phyloP scores from a whole-genome alignment of 306 rosid species.

The Quercus alba region DNA sequence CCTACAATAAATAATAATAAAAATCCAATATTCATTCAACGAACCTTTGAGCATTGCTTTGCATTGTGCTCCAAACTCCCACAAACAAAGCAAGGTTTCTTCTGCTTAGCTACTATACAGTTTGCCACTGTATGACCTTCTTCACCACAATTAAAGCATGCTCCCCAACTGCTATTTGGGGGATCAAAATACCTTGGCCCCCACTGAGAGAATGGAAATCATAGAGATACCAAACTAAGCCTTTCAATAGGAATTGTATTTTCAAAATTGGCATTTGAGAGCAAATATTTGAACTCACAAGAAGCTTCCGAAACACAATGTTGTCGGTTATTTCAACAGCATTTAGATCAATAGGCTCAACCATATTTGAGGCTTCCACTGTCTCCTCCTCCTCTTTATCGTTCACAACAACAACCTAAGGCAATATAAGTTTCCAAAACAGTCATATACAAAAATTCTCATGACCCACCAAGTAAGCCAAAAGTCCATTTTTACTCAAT shows the following conservation, averaged over 20 bases:
- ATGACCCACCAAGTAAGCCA: no score
- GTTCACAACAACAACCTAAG: conserved; percentile 35
- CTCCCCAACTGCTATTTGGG: no score
- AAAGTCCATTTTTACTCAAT: no score
- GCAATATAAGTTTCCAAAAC: background rate
- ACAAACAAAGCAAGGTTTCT: no score
- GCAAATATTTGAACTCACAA: conserved; percentile 64
- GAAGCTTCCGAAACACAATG: conserved; percentile 75
- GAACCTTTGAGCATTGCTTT: no score
- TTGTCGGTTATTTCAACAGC: conserved; percentile 44
- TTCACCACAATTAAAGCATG: no score
- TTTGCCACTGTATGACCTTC: no score
- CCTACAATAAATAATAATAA: no score
- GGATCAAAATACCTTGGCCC: no score
- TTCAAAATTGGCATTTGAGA: conserved; percentile 32
- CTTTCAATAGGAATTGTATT: conserved; percentile 27
- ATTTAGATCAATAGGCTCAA: background rate
- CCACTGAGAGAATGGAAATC: conserved; percentile 11
- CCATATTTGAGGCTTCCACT: conserved; percentile 15
- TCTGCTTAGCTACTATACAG: no score
- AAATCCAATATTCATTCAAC: no score
- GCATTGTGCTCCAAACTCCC: no score
- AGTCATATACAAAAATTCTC: background rate
- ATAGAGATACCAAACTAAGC: conserved; percentile 45
- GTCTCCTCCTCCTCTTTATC: conserved; percentile 30